Base-by-base conservation (phyloP, 2,329 filamentous ascomycete species). In the Keithomyces neogunnii region DNA sequence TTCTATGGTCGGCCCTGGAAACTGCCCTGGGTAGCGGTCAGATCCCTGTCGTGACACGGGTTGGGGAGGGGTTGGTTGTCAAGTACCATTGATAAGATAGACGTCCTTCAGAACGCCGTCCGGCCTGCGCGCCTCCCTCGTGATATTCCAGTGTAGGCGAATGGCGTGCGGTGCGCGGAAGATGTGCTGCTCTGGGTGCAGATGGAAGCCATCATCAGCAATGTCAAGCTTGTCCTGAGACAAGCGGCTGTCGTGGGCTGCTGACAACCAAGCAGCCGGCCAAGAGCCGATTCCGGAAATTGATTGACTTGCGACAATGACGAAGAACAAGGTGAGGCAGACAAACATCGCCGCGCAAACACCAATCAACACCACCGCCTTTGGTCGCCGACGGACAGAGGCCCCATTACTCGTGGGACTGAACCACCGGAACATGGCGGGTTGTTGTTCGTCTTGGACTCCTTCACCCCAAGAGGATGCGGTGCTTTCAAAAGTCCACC, bases 281-380 rank as follows among this genome's bases (percentile, higher is more conserved):
- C 19, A 19, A 19, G 19, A 19, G 19, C 19, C 19, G 19, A 19
- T 35, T 35, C 33, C 33, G 11, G 33, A 6, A 35, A 35, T 10
- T 13, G 13, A 38, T n/a, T 44, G 11, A 9, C 35, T 7, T 54
- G 57, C 49, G 59, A 44, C 10, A 26, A 19, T 40, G 3, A 45
- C 28, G 7, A 39, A 51, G 33, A 40, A 51, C 9, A 45, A 57
- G 51, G 56, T 63, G n/a, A 63, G 64, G 8, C 32, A 42, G 4
- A 26, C 30, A 29, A 47, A 13, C 7, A 32, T 9, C 3, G 31
- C 31, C 29, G 35, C 11, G 10, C 31, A 33, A 35, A 28, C 30
- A 32, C 45, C 45, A 13, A 35, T 35, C 6, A 35, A 35, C 6
- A 35, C 33, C 6, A 19, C 19, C 19, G 6, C 6, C 33, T 35